Conservation (phyloP, 1,139 yeast species). For the Lizanozyma gosingica region DNA sequence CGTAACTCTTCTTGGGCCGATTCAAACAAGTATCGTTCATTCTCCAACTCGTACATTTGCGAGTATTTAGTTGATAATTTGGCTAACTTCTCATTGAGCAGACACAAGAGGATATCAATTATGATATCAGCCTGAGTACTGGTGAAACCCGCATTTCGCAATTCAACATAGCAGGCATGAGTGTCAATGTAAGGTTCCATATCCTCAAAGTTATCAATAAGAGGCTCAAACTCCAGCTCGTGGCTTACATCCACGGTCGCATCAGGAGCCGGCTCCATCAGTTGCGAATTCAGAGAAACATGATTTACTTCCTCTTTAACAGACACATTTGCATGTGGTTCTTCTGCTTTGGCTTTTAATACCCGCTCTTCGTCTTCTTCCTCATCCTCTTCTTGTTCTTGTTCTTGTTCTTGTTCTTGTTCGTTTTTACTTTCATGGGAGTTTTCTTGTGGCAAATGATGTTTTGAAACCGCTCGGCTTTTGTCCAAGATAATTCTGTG, state of each 20-base stretch:
- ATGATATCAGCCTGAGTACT: constrained; percentile 45
- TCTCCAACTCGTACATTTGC: constrained; percentile 67
- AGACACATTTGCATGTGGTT: neutral
- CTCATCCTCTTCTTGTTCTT: neutral
- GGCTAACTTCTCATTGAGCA: constrained; percentile 45
- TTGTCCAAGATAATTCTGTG: neutral
- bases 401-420: neutral
- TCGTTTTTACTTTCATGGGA: neutral
- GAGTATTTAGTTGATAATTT: constrained; percentile 52
- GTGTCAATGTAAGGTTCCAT: constrained; percentile 48
- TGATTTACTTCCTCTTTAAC: too few relatives aligned
- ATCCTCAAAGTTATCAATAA: constrained; percentile 18
- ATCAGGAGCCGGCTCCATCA: too few relatives aligned
- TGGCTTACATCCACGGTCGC: too few relatives aligned
- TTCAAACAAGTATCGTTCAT: constrained; percentile 79
- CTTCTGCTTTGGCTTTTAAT: neutral
- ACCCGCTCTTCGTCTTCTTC: neutral
- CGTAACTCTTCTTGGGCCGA: constrained; percentile 87
- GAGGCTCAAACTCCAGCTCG: too few relatives aligned
- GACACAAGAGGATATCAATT: constrained; percentile 39
- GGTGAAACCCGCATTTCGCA: constrained; percentile 41
- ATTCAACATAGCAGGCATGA: constrained; percentile 32
- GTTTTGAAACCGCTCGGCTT: neutral
- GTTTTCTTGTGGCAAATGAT: neutral
- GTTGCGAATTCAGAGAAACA: too few relatives aligned